Percentiles rank a stretch among this genome's conserved stretches.
phyloP scores from a whole-genome alignment of 2,329 filamentous ascomycete species.

The Colletotrichum destructivum region DNA sequence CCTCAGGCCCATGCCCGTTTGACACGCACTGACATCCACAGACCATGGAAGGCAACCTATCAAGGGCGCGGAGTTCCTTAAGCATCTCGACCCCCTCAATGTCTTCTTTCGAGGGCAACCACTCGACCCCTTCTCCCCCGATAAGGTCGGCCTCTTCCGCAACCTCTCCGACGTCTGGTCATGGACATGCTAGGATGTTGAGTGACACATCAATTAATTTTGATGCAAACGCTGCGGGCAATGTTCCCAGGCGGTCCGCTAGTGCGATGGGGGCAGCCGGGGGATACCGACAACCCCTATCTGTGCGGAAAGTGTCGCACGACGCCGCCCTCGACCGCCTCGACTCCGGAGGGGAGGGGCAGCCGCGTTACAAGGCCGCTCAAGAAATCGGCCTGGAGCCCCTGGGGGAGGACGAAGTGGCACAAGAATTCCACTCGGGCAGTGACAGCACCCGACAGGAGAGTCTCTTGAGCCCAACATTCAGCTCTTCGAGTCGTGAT shows the following conservation, averaged over 20 bases:
- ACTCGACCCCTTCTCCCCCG: constrained; percentile 68
- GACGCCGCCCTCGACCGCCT: constrained; percentile 58
- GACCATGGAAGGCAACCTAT: constrained; percentile 95
- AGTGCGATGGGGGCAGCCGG: constrained; percentile 75
- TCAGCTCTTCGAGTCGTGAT: constrained; percentile 56
- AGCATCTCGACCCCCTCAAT: constrained; percentile 58
- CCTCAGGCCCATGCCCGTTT: neutral
- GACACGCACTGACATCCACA: constrained; percentile 56
- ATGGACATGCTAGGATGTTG: constrained; percentile 71
- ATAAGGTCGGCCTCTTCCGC: constrained; percentile 53
- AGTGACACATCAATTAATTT: constrained; percentile 66
- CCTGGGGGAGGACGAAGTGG: constrained; percentile 67
- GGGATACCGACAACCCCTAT: constrained; percentile 68
- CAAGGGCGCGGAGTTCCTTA: constrained; percentile 80
- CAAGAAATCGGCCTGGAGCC: constrained; percentile 65
- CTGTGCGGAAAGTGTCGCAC: constrained; percentile 61
- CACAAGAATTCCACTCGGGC: constrained; percentile 48
- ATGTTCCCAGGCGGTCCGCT: constrained; percentile 69
- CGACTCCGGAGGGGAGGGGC: constrained; percentile 53
- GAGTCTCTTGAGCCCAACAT: constrained; percentile 62
- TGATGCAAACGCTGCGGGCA: constrained; percentile 31
- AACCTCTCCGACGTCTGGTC: constrained; percentile 48
- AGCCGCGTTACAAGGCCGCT: constrained; percentile 55
- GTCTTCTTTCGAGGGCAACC: constrained; percentile 59
- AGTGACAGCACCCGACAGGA: constrained; percentile 53